phyloP scores from a whole-genome alignment of 805 yeast species.

The Helenozyma rhizophorensis region DNA sequence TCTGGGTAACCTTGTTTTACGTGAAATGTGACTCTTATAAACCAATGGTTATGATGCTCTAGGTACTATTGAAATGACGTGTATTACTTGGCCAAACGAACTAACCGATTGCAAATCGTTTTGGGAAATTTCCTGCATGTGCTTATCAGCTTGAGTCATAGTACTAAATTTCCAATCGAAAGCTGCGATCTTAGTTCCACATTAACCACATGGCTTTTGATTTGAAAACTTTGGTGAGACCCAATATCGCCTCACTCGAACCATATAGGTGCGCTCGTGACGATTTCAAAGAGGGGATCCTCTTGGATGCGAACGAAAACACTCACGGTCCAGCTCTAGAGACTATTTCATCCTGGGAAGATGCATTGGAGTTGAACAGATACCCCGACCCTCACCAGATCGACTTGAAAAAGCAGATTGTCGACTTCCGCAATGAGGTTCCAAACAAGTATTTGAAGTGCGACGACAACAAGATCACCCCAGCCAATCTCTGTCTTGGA shows the following conservation, averaged over 20 bases:
- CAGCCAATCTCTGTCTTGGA: conserved; percentile 81
- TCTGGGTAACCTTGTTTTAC: too few species aligned
- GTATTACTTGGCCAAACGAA: too few species aligned
- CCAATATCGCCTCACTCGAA: conserved; percentile 75
- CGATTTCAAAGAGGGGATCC: conserved; percentile 82
- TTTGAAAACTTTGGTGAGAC: conserved; percentile 63
- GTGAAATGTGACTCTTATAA: too few species aligned
- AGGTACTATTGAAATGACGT: too few species aligned
- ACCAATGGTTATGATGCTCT: too few species aligned
- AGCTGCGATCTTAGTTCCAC: not conserved
- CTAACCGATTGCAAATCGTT: too few species aligned
- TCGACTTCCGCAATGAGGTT: conserved; percentile 63
- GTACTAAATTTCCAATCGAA: not conserved
- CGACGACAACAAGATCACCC: conserved; percentile 30
- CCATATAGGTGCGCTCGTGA: conserved; percentile 98
- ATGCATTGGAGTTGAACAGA: conserved; percentile 63
- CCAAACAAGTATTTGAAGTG: conserved; percentile 23
- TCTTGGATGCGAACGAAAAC: conserved; percentile 94
- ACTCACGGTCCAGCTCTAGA: conserved; percentile 81
- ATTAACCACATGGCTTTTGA: conserved; percentile 35
- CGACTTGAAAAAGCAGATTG: conserved; percentile 66
- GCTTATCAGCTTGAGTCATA: conserved; percentile 4
- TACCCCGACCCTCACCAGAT: conserved; percentile 97
- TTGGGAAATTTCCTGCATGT: too few species aligned
- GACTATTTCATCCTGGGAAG: conserved; percentile 41